phyloP scores from a whole-genome alignment of 345 rosid genomes.

The Erysimum cheiranthoides region DNA sequence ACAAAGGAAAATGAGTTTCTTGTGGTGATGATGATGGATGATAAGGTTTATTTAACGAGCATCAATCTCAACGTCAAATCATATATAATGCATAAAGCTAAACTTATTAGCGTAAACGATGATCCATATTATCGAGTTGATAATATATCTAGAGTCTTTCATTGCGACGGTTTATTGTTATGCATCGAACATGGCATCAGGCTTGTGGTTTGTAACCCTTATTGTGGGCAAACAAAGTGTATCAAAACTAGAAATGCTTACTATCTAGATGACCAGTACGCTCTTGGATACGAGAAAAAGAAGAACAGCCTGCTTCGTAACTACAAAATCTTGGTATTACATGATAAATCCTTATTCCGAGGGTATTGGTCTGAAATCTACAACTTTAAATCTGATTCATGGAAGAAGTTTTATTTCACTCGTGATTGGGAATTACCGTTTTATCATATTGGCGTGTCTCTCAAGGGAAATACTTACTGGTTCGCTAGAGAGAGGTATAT shows the following conservation, averaged over 20 bases:
- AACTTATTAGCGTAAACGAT: neutral
- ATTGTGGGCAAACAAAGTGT: neutral
- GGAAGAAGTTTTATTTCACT: neutral
- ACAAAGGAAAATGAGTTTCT: neutral
- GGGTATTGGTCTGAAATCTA: neutral
- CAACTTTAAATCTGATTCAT: neutral
- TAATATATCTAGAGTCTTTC: neutral
- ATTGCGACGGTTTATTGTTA: neutral
- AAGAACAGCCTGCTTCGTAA: neutral
- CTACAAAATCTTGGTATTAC: neutral
- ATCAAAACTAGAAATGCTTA: neutral
- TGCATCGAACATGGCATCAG: neutral
- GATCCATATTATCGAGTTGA: neutral
- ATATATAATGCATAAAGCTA: neutral
- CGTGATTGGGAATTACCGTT: neutral
- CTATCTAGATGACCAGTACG: neutral
- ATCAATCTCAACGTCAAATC: neutral
- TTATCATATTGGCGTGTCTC: neutral
- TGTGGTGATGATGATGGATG: neutral
- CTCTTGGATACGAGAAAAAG: neutral
- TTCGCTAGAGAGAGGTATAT: neutral
- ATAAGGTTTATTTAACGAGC: neutral
- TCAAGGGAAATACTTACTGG: constrained; percentile 12
- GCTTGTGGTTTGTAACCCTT: neutral
- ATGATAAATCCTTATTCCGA: too few relatives aligned